Percentiles rank a stretch among this genome's conserved stretches.
Evolutionary conservation across 371 early-diverging fungal species (phyloP).

Genomic region (Sanchytrium tribonematis): DNA sequence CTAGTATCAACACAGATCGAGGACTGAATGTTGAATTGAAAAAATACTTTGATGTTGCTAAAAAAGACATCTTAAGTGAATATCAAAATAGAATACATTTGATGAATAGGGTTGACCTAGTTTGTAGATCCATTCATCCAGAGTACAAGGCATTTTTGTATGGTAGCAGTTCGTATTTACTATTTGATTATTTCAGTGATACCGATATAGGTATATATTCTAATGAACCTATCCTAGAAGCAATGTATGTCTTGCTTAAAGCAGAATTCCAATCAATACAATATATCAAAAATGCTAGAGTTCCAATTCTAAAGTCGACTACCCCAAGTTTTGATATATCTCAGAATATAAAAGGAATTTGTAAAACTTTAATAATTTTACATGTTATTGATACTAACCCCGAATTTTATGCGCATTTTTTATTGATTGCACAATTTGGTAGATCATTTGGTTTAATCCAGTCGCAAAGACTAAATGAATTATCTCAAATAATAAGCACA

Average conservation of each 20-base stretch:
- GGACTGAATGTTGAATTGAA: neutral
- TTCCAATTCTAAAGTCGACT: neutral
- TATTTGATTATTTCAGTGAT: neutral
- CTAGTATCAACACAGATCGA: neutral
- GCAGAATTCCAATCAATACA: neutral
- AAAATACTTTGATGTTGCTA: neutral
- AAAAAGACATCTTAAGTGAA: neutral
- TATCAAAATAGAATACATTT: neutral
- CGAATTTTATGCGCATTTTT: neutral
- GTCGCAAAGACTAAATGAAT: neutral
- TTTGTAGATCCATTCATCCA: neutral
- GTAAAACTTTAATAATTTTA: neutral
- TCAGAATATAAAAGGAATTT: neutral
- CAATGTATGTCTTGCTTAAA: neutral
- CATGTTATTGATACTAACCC: neutral
- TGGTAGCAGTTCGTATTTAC: neutral
- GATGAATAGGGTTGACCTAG: neutral
- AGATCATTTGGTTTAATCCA: neutral
- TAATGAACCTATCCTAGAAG: neutral
- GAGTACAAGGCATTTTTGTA: neutral
- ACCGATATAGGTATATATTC: neutral
- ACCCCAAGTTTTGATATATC: neutral
- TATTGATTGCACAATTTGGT: neutral
- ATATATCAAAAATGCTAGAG: neutral
- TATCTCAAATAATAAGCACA: neutral